Conservation (phyloP, 208 protist genomes). For the Tetramitus jugosus region DNA sequence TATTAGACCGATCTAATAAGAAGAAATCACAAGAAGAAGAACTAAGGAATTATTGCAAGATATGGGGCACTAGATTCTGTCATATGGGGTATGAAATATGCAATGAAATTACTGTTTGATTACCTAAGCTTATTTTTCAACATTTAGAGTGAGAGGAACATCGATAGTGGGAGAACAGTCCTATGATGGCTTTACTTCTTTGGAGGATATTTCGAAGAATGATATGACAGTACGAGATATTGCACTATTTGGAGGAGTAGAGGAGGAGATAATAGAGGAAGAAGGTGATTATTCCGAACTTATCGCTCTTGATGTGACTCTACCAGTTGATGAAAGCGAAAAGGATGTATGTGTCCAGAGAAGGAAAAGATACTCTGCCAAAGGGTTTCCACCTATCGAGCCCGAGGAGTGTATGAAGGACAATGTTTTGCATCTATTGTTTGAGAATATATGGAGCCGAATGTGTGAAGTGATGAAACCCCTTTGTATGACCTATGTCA, state of each 20-base stretch:
- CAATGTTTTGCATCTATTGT: neutral
- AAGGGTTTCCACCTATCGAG: neutral
- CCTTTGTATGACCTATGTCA: neutral
- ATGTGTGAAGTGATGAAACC: neutral
- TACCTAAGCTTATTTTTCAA: neutral
- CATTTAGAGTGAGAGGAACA: neutral
- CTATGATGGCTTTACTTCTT: neutral
- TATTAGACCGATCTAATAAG: too few relatives aligned
- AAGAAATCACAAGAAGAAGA: neutral
- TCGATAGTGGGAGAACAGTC: neutral
- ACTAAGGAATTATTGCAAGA: neutral
- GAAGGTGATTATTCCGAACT: too few relatives aligned
- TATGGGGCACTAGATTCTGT: neutral
- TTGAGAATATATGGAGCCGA: neutral
- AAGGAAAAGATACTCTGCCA: too few relatives aligned
- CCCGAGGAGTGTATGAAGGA: neutral
- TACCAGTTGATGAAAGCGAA: too few relatives aligned
- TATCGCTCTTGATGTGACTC: too few relatives aligned
- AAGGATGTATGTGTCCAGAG: too few relatives aligned
- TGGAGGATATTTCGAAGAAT: neutral
- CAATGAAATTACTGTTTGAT: too few relatives aligned
- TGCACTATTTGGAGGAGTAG: neutral
- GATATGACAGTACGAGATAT: neutral
- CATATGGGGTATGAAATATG: neutral
- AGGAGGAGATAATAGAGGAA: neutral